Evolutionary conservation across 2,329 filamentous ascomycete genomes (phyloP).

Genomic region (Cercospora sesami): DNA sequence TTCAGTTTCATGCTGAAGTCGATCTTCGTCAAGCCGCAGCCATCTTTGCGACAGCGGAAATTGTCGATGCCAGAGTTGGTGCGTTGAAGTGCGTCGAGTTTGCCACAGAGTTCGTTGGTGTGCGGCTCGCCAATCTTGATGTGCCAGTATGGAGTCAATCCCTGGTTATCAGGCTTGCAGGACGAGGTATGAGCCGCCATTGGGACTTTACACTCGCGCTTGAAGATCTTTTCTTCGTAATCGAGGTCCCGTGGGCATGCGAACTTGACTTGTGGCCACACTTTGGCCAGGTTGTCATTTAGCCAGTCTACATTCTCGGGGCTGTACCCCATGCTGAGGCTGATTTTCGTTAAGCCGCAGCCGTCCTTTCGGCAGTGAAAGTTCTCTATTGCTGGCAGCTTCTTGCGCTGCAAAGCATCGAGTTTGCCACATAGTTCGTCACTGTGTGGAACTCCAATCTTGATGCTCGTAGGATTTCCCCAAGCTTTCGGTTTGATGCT

Average conservation of each 20-base stretch:
- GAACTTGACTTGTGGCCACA: not conserved
- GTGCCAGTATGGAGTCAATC: not conserved
- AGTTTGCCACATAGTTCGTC: not conserved
- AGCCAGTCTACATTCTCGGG: not conserved
- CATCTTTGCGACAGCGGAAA: slow-evolving; percentile 1
- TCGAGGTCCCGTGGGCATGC: not conserved
- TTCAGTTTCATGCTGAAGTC: not conserved
- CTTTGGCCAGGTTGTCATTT: not conserved
- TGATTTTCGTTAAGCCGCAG: not conserved
- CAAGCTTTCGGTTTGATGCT: not conserved
- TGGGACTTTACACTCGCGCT: not conserved
- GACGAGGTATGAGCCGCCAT: not conserved
- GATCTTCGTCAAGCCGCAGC: not conserved
- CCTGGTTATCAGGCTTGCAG: not conserved
- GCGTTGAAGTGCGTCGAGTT: not conserved
- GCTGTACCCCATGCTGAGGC: not conserved
- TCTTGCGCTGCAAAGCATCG: not conserved
- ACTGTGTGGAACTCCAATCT: not conserved
- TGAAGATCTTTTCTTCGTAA: not conserved
- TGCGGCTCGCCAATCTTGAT: slow-evolving; percentile 2
- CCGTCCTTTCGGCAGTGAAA: not conserved
- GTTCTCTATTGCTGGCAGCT: not conserved
- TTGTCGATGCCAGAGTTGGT: not conserved
- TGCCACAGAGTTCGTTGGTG: not conserved
- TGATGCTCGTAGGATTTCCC: not conserved